Evolutionary conservation across 1,284 basidiomycete species (phyloP), one percentile per base, ranked within the genome.

Genomic region (Rhizoctonia solani): DNA sequence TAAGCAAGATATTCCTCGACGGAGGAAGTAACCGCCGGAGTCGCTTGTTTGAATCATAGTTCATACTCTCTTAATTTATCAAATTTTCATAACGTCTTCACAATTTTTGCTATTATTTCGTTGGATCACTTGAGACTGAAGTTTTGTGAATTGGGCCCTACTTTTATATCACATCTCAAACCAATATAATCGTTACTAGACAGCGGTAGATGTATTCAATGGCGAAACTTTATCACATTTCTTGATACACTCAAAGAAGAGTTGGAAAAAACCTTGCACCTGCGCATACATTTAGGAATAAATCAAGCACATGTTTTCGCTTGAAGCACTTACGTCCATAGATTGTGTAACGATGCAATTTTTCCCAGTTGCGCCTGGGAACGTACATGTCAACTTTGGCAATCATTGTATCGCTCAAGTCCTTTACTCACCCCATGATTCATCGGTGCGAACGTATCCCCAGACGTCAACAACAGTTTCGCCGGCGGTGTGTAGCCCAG

Each of bases 1-100:
- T 84, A 50, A 91, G 85, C 79, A 91, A 89, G 80, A 90, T 95
- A 34, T 93, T 94, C 73, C 72, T 92, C 49, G 91, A 93, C 72
- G 88, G 88, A 16, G 49, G 44, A n/a, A 63, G 52, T 47, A 52
- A 63, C 19, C 58, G 58, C 16, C 58, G 58, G 14, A 63, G 58
- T 34, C 46, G 58, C n/a, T 25, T 63, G 4, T 63, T 39, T 25
- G 58, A 63, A 21, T 52, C 13, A 63, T 39, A 25, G 42, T 19
- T 21, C 47, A 34, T 19, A 11, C 21, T 8, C n/a, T 11, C 16
- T 32, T 63, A 52, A 63, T 39, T 63, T 63, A 52, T 63, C 34
- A 16, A 16, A 9, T 2, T 23, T 11, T 8, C 23, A 41, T 39
- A 29, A 52, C 29, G 2, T 5, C 32, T 50, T 49, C 47, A 27